phyloP scores from a whole-genome alignment of 352 stramenopile genomes.

The Globisporangium irregulare region DNA sequence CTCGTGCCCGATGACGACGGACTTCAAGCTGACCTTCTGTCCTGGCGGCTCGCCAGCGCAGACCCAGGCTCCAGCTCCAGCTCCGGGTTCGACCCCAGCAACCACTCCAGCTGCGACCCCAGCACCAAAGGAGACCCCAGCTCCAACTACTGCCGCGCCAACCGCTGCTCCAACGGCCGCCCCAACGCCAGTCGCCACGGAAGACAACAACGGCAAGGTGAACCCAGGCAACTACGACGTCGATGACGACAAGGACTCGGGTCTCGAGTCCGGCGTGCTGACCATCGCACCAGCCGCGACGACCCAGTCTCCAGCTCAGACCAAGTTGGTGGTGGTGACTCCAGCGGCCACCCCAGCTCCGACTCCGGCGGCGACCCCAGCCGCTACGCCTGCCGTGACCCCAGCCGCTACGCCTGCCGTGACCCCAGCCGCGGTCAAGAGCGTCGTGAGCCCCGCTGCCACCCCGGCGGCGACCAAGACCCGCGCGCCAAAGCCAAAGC shows the following conservation, averaged over 20 bases:
- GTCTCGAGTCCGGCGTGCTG: constrained; percentile 11
- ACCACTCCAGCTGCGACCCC: constrained; percentile 6
- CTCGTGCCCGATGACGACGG: constrained; percentile 50
- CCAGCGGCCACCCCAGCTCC: constrained; percentile 1
- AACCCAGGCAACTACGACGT: constrained; percentile 15
- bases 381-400: not conserved
- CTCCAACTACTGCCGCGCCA: constrained; percentile 10
- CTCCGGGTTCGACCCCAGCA: not conserved
- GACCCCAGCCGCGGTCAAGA: constrained; percentile 1
- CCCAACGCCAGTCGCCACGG: constrained; percentile 6
- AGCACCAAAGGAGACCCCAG: not conserved
- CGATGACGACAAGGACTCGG: constrained; percentile 8
- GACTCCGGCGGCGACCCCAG: not conserved
- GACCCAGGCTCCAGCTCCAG: constrained; percentile 7
- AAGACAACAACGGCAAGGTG: constrained; percentile 16
- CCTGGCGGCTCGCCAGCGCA: constrained; percentile 28
- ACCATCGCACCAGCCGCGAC: constrained; percentile 6
- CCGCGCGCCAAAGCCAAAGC: constrained; percentile 21
- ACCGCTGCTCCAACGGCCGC: constrained; percentile 13
- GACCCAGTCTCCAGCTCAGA: not conserved
- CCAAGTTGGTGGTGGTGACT: constrained; percentile 2
- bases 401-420: not conserved
- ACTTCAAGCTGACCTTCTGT: constrained; percentile 74
- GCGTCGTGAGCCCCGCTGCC: not conserved
- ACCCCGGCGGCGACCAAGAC: constrained; percentile 12